Conservation (phyloP, 306 rosid species). For the Sindora glabra region DNA sequence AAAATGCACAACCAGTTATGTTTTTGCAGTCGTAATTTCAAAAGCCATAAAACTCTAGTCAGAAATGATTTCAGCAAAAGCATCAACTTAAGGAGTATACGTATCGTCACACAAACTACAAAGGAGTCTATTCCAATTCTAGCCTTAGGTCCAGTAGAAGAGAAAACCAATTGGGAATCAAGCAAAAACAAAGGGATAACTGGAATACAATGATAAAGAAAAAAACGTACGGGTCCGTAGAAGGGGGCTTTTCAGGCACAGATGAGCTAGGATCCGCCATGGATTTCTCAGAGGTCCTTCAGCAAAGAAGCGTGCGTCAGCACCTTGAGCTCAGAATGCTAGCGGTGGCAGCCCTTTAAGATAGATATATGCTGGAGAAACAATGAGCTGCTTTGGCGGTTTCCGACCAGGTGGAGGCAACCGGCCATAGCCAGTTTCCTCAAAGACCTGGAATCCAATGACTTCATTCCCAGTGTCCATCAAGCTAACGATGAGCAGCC, state of each 20-base stretch:
- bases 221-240: conserved; percentile 19
- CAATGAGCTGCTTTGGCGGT: background rate
- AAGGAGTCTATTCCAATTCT: background rate
- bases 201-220: background rate
- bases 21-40: background rate
- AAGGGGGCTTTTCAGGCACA: background rate
- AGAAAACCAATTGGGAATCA: too few relatives aligned
- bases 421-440: background rate
- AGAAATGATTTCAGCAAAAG: background rate
- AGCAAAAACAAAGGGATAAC: background rate
- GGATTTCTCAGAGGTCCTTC: background rate
- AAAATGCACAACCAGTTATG: background rate
- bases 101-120: too few relatives aligned
- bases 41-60: background rate
- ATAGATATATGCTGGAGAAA: too few relatives aligned
- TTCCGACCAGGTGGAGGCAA: background rate
- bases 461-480: background rate
- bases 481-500: background rate
- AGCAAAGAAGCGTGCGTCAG: background rate
- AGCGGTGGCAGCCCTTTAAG: too few relatives aligned
- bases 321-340: background rate
- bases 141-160: too few relatives aligned
- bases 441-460: conserved; percentile 2
- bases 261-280: conserved; percentile 20
- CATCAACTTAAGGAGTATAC: too few relatives aligned